Conservation (phyloP, 257 asterid genomes). For the Paulownia fortunei region DNA sequence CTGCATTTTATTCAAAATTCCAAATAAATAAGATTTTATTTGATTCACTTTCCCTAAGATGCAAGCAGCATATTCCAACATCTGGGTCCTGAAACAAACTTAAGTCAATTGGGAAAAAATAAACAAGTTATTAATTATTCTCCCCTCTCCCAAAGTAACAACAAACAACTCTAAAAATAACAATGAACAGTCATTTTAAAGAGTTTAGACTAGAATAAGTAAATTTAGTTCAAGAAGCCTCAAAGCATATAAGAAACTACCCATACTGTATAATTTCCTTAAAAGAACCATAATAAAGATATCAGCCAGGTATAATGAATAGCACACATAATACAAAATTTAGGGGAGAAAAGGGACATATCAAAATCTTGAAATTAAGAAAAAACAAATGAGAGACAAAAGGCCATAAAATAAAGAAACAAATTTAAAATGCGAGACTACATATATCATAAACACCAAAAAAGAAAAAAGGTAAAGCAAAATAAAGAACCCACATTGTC, state of each 20-base stretch:
- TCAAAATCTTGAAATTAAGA: too few relatives aligned
- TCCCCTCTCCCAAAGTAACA: too few relatives aligned
- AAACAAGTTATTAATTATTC: conserved; percentile 1
- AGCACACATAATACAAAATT: too few relatives aligned
- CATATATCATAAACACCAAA: not conserved
- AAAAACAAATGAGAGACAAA: too few relatives aligned
- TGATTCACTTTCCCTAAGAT: too few relatives aligned
- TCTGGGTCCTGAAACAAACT: conserved; percentile 47
- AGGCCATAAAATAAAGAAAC: not conserved
- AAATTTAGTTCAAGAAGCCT: not conserved
- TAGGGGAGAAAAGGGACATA: too few relatives aligned
- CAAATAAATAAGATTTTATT: too few relatives aligned
- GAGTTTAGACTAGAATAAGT: not conserved
- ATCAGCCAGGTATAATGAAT: not conserved
- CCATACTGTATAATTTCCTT: not conserved
- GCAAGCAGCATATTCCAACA: too few relatives aligned
- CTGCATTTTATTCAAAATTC: too few relatives aligned
- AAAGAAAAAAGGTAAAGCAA: not conserved
- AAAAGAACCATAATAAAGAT: not conserved
- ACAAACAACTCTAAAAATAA: not conserved
- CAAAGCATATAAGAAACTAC: not conserved
- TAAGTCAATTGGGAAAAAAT: conserved; percentile 23
- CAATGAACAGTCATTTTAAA: not conserved
- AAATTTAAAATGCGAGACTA: not conserved
- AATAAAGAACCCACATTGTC: conserved; percentile 14